Conservation (phyloP, 2,329 filamentous ascomycete genomes). For the Balansia obtecta region DNA sequence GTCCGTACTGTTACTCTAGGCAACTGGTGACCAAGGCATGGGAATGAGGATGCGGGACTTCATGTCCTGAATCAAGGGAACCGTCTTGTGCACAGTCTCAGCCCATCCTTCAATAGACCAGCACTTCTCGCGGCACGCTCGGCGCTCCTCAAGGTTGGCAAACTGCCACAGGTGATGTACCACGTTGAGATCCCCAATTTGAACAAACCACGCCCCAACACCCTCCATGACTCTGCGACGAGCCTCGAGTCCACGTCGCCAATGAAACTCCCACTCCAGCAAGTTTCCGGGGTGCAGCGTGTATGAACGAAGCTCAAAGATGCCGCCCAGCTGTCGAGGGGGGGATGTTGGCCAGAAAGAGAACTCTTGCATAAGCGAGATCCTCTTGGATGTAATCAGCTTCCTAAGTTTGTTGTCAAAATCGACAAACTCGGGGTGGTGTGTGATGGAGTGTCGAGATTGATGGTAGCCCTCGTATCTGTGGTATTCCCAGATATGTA, state of each 20-base stretch:
- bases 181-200: constrained; percentile 94
- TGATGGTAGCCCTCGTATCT: constrained; percentile 92
- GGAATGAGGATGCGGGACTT: constrained; percentile 86
- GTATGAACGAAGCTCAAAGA: constrained; percentile 95
- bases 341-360: constrained; percentile 97
- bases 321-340: constrained; percentile 75
- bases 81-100: constrained; percentile 95
- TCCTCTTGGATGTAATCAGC: constrained; percentile 74
- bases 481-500: constrained; percentile 99
- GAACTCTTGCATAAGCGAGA: constrained; percentile 97
- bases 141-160: constrained; percentile 88
- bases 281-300: constrained; percentile 91
- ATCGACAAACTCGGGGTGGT: constrained; percentile 68
- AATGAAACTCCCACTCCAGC: constrained; percentile 97
- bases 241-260: constrained; percentile 83
- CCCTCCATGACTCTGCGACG: constrained; percentile 97
- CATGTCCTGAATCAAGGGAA: constrained; percentile 93
- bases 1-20: constrained; percentile 33
- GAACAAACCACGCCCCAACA: constrained; percentile 95
- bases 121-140: constrained; percentile 80
- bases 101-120: constrained; percentile 95
- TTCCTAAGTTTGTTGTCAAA: constrained; percentile 77
- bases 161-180: constrained; percentile 99
- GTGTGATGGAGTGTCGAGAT: constrained; percentile 73
- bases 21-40: constrained; percentile 92